Base-by-base conservation (phyloP, 306 rosid species). In the Quercus variabilis region DNA sequence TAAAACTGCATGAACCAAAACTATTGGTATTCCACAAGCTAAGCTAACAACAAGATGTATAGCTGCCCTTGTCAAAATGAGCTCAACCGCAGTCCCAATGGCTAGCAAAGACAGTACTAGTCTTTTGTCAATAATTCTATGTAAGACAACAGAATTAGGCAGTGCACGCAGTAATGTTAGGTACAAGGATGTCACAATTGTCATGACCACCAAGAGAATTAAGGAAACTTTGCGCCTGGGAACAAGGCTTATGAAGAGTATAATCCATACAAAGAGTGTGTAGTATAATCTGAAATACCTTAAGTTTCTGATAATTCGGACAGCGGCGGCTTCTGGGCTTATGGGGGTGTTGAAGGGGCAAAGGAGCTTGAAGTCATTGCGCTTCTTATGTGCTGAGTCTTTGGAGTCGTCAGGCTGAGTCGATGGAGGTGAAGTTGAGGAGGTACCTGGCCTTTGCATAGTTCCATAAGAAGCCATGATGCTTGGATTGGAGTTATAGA, bases 1-100 rank as follows among this genome's bases (percentile, higher is more conserved):
- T 1, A 91, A 85, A 83, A 86, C 79, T 2, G 97, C 93, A 88
- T 91, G 97, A 74, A 86, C 77, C 89, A 89, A 82, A 78, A 87
- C 56, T 0, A 89, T 0, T 7, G 91, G 93, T 19, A 75, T 6
- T 52, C 83, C 77, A 54, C 81, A 55, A n/a, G 83, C 88, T 38
- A 89, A 77, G 69, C 85, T 82, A 63, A 75, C 77, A 2, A 86
- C 82, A 33, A 91, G 83, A 73, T 91, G 93, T 19, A 85, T 71
- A 17, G 81, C 93, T 2, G 92, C 92, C 0, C 7, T 0, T 0
- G 92, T 91, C 38, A 86, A 23, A 69, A 86, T 75, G 74, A 91
- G 80, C 85, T 83, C 88, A 30, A 79, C 73, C 2, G 81, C 74
- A 15, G 89, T 85, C 62, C 73, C 93, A 35, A 88, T 25, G 12